phyloP scores from a whole-genome alignment of 495 filamentous ascomycete genomes.

The Sordaria brevicollis region DNA sequence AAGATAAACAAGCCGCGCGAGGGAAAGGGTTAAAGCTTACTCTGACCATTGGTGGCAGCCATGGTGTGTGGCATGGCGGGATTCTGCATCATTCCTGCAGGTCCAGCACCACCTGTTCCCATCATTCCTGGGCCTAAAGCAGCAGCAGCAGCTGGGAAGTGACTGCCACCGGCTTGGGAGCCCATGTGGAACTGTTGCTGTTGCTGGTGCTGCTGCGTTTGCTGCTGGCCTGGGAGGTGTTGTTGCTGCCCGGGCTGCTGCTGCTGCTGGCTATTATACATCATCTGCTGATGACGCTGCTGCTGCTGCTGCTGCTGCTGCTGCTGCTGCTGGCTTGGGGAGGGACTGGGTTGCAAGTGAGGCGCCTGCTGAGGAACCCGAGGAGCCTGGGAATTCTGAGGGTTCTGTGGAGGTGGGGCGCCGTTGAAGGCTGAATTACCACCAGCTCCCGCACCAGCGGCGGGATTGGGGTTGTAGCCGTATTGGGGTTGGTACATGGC shows the following conservation, averaged over 20 bases:
- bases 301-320: constrained; percentile 17
- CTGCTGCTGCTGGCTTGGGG: constrained; percentile 30
- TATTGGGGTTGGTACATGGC: constrained; percentile 41
- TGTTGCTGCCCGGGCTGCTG: constrained; percentile 22
- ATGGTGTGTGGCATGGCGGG: constrained; percentile 38
- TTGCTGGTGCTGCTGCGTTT: constrained; percentile 22
- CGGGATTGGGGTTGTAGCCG: constrained; percentile 36
- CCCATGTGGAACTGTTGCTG: constrained; percentile 37
- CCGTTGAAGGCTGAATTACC: constrained; percentile 36
- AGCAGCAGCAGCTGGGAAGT: constrained; percentile 27
- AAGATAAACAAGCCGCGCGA: constrained; percentile 11
- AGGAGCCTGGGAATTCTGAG: constrained; percentile 1
- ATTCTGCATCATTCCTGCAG: constrained; percentile 46
- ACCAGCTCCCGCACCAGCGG: constrained; percentile 10
- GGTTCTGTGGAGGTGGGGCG: constrained; percentile 36
- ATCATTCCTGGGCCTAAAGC: constrained; percentile 36
- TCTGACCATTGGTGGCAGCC: constrained; percentile 37
- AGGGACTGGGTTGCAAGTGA: constrained; percentile 36
- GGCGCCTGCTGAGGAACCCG: not conserved
- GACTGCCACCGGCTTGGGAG: constrained; percentile 22
- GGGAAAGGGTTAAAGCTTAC: constrained; percentile 24
- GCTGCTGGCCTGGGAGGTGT: constrained; percentile 8
- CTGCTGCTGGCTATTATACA: constrained; percentile 29
- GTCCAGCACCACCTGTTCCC: constrained; percentile 29
- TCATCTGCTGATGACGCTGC: constrained; percentile 29